Base-by-base conservation (phyloP, 1,284 basidiomycete species). In the Rhodotorula glutinis region DNA sequence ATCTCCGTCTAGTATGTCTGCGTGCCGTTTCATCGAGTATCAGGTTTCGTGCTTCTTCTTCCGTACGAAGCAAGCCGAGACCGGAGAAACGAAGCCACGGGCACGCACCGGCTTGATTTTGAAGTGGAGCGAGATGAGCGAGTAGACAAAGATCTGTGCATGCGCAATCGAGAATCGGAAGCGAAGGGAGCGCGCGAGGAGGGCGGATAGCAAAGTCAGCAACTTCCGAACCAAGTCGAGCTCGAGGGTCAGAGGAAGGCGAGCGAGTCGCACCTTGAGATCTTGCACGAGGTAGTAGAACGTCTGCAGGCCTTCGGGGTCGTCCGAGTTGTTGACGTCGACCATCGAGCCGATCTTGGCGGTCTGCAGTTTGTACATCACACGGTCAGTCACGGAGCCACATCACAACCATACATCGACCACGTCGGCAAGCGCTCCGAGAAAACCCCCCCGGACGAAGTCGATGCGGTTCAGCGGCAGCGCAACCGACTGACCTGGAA, bases 201-300 rank as follows among this genome's bases (percentile, higher is more conserved):
- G 11, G 11, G 33, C 5, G 7, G 33, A 38, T 11, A 5, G 11
- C 33, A 11, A 11, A 38, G 33, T 38, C 33, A 38, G 33, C 33
- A 38, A 38, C 7, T 11, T 38, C 11, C 33, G 33, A 5, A 11
- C 33, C 11, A 11, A 11, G 11, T 38, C n/a, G n/a, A n/a, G n/a
- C n/a, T n/a, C n/a, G n/a, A n/a, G n/a, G n/a, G n/a, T n/a, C n/a
- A n/a, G n/a, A 19, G 43, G 43, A 21, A 43, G 17, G 43, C 8
- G 47, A 2, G n/a, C 11, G n/a, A 2, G 30, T 74, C 84, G 58
- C 72, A 91, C 95, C 85, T 92, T 94, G 75, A 98, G 83, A 79
- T 98, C 96, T 80, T 98, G 95, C 9, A 98, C 91, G 38, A 98
- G 85, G 77, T 98, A 98, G 81, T 98, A 98, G 81, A 98, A 98